Conservation (phyloP, 2,329 filamentous ascomycete genomes). For the Rhytidhysteron rufulum region DNA sequence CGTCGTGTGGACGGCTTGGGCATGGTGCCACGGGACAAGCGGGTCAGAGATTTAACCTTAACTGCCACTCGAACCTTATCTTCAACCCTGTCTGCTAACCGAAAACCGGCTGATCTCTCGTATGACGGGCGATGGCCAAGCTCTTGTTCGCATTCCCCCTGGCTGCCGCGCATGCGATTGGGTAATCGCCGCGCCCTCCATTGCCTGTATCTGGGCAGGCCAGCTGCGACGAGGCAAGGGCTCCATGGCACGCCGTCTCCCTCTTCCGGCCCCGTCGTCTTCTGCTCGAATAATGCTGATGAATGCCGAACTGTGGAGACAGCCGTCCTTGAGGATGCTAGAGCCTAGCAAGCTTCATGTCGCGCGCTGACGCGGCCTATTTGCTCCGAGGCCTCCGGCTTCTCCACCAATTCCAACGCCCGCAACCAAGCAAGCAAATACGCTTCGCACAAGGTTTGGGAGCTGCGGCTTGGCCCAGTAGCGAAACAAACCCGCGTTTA, state of each 20-base stretch:
- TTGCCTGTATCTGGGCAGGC: too few relatives aligned
- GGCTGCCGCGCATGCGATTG: too few relatives aligned
- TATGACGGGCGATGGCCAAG: neutral
- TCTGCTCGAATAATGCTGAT: too few relatives aligned
- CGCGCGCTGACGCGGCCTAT: constrained; percentile 30
- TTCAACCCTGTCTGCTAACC: neutral
- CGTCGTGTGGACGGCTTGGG: neutral
- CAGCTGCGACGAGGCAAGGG: too few relatives aligned
- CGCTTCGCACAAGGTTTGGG: neutral
- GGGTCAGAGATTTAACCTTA: neutral
- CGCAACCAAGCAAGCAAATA: neutral
- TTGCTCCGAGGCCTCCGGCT: constrained; percentile 2
- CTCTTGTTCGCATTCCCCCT: neutral
- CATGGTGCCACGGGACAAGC: neutral
- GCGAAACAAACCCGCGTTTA: constrained; percentile 28
- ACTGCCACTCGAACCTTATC: neutral
- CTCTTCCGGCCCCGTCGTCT: neutral
- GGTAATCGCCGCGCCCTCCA: too few relatives aligned
- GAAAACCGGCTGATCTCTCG: neutral
- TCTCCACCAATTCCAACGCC: neutral
- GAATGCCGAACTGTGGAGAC: neutral
- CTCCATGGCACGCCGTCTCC: too few relatives aligned
- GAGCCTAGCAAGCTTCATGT: constrained; percentile 4
- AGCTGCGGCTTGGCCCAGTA: constrained; percentile 22
- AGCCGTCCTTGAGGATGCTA: neutral